Evolutionary conservation across 208 protist genomes (phyloP).

Genomic region (Leishmania martiniquensis): DNA sequence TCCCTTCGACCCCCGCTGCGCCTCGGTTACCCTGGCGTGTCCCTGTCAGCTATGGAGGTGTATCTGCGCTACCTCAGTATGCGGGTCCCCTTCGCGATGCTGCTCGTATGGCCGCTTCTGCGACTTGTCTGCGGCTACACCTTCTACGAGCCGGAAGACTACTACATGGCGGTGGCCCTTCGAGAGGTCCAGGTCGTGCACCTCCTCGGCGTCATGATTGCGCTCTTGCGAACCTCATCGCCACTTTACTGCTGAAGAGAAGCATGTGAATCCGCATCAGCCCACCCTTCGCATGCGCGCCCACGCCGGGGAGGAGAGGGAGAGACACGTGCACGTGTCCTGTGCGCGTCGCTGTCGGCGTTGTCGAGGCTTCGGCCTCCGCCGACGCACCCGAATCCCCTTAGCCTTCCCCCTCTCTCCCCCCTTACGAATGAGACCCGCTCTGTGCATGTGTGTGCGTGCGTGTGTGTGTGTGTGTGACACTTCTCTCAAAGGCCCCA

Average conservation of each 20-base stretch:
- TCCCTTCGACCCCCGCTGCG: conserved; percentile 9
- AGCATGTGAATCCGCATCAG: not conserved
- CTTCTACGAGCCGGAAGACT: conserved; percentile 56
- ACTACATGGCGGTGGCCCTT: conserved; percentile 59
- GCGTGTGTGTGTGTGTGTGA: not conserved
- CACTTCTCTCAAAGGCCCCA: too few species aligned
- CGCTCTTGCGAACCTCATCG: conserved; percentile 44
- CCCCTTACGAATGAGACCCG: not conserved
- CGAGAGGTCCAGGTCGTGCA: conserved; percentile 51
- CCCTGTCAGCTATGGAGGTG: conserved; percentile 37
- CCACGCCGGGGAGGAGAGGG: not conserved
- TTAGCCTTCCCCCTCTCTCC: too few species aligned
- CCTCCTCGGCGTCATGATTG: conserved; percentile 50
- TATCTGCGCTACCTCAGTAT: conserved; percentile 62
- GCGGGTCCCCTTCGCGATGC: conserved; percentile 47
- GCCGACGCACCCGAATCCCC: too few species aligned
- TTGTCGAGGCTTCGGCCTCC: too few species aligned
- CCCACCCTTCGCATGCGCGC: not conserved
- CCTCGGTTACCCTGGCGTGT: conserved; percentile 13
- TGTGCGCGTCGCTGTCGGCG: too few species aligned
- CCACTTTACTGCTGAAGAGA: conserved; percentile 12
- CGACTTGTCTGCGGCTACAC: conserved; percentile 37
- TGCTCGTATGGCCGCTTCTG: conserved; percentile 48
- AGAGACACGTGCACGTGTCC: too few species aligned
- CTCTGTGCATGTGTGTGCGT: not conserved